Conservation (phyloP, 331 rosid species). For the Phaseolus coccineus region DNA sequence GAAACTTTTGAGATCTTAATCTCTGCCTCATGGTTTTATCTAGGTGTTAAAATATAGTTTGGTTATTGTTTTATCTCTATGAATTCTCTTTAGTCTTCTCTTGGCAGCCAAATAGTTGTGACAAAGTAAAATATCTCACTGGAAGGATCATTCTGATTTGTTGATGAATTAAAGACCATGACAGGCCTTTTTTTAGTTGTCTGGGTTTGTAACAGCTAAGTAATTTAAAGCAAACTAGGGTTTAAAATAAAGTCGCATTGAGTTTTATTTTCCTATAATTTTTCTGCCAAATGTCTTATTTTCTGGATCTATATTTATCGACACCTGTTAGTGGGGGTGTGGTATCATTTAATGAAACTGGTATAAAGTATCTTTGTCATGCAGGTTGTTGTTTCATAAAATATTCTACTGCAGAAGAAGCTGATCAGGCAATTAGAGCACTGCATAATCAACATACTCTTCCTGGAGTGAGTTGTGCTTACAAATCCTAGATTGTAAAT, state of each 20-base stretch:
- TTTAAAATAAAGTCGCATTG: background rate
- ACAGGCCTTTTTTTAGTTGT: background rate
- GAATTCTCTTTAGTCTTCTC: slow-evolving; percentile 27
- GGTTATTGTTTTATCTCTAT: slow-evolving; percentile 22
- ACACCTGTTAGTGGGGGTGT: background rate
- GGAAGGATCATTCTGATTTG: slow-evolving; percentile 27
- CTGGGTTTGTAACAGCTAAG: slow-evolving; percentile 21
- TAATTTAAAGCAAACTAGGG: slow-evolving; percentile 3
- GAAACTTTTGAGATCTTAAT: slow-evolving; percentile 34
- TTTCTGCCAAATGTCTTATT: slow-evolving; percentile 19
- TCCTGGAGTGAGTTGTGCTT: slow-evolving; percentile 87
- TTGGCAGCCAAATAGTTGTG: slow-evolving; percentile 18
- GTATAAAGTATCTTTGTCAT: slow-evolving; percentile 52
- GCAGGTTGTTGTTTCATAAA: slow-evolving; percentile 99
- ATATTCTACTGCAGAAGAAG: slow-evolving; percentile 92
- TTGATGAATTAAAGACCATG: background rate
- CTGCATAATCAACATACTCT: slow-evolving; percentile 94
- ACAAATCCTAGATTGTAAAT: slow-evolving; percentile 35
- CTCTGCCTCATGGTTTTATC: slow-evolving; percentile 8
- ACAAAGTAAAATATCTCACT: background rate
- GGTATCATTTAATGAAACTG: slow-evolving; percentile 38
- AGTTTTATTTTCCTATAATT: slow-evolving; percentile 15
- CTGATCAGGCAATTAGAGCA: slow-evolving; percentile 91
- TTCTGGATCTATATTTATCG: slow-evolving; percentile 24
- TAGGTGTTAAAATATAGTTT: slow-evolving; percentile 13